Evolutionary conservation across 306 rosid genomes (phyloP).

Genomic region (Pyrus bretschneideri): DNA sequence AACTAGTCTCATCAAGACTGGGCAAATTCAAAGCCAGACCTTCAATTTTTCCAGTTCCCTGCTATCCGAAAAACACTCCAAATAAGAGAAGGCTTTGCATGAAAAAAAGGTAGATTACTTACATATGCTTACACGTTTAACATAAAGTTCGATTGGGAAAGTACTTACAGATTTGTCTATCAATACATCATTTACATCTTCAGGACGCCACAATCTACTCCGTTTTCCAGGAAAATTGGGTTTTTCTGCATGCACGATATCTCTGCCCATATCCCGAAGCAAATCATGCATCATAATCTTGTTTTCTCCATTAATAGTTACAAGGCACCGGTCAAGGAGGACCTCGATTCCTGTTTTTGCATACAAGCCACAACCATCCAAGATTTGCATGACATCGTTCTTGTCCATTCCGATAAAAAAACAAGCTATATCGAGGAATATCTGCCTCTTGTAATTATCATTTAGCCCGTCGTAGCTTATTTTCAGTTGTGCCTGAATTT

Average conservation of each 20-base stretch:
- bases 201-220: neutral
- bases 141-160: neutral
- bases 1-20: neutral
- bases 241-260: constrained; percentile 19
- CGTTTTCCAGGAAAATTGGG: neutral
- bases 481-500: constrained; percentile 12
- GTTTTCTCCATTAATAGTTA: neutral
- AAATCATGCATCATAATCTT: constrained; percentile 10
- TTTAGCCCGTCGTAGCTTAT: constrained; percentile 20
- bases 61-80: neutral
- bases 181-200: neutral
- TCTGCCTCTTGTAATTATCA: neutral
- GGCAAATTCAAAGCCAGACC: neutral
- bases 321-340: constrained; percentile 24
- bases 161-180: neutral
- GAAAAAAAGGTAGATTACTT: too few species aligned
- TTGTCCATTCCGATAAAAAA: constrained; percentile 30
- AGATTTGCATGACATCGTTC: constrained; percentile 15
- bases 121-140: neutral
- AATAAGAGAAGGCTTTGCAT: neutral
- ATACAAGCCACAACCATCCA: constrained; percentile 30
- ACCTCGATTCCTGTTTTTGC: constrained; percentile 26
- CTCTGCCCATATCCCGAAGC: constrained; percentile 41
- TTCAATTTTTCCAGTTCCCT: constrained; percentile 6
- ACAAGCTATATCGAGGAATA: constrained; percentile 36